These are phyloP conservation scores for Chlorella sp. DNA, from an alignment of 139 green algal species.

Conservation along the genomic window DNA sequence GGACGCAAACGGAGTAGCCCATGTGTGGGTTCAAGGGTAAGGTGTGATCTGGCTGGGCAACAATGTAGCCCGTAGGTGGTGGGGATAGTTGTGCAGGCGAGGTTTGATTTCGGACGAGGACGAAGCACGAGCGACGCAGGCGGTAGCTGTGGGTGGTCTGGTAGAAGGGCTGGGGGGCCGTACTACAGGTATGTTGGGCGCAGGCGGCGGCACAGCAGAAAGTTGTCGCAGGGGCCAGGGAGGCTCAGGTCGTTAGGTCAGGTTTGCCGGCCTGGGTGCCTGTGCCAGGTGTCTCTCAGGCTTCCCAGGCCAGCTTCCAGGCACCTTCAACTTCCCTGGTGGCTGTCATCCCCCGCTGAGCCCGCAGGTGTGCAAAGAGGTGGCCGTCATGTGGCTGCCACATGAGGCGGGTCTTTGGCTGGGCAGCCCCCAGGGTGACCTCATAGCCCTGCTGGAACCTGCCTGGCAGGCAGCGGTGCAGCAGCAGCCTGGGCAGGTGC, in stretches of 20 bases:
- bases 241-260: background rate
- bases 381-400: slow-evolving; percentile 1
- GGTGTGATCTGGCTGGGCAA: no score
- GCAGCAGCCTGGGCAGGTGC: background rate
- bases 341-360: background rate
- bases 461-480: background rate
- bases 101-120: no score
- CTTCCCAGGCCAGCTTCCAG: background rate
- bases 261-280: background rate
- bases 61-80: no score
- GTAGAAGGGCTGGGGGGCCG: no score
- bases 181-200: no score
- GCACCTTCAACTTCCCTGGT: background rate
- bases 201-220: no score
- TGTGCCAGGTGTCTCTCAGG: background rate
- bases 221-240: no score
- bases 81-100: no score
- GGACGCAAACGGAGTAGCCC: no score
- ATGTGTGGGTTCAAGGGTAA: no score
- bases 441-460: background rate
- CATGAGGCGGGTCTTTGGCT: background rate
- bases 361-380: slow-evolving; percentile 18
- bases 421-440: background rate
- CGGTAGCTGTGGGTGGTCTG: background rate
- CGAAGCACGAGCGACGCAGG: no score